Evolutionary conservation across 1,284 basidiomycete genomes (phyloP).

Genomic region (Acaromyces ingoldii): DNA sequence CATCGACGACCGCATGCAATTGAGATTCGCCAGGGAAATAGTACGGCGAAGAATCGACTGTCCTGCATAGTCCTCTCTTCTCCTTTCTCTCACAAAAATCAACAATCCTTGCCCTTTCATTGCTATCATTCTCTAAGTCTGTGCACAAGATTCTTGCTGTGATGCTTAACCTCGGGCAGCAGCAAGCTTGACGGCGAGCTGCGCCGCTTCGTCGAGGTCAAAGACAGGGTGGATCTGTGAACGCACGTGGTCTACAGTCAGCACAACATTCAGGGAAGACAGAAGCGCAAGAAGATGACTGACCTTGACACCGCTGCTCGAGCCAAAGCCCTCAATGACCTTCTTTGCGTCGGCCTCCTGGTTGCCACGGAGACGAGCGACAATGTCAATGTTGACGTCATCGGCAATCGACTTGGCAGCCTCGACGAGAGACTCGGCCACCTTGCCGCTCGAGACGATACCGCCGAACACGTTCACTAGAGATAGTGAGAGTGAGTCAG

Average conservation of each 20-base stretch:
- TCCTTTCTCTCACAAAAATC: too few relatives aligned
- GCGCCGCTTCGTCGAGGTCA: slow-evolving; percentile 4
- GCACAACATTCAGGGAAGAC: too few relatives aligned
- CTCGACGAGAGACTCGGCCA: slow-evolving; percentile 2
- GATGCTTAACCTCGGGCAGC: too few relatives aligned
- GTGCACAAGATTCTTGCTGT: too few relatives aligned
- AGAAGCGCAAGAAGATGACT: too few relatives aligned
- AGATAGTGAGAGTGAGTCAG: too few relatives aligned
- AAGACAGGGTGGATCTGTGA: slow-evolving; percentile 3
- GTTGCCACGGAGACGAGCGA: slow-evolving; percentile 7
- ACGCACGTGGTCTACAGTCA: too few relatives aligned
- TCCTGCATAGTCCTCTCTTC: not conserved
- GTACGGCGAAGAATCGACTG: slow-evolving; percentile 1
- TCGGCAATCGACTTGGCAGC: slow-evolving; percentile 6
- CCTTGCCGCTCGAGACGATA: slow-evolving; percentile 7
- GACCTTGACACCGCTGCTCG: slow-evolving; percentile 1
- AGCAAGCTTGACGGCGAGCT: slow-evolving; percentile 1
- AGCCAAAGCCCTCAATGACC: slow-evolving; percentile 2
- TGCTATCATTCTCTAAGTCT: too few relatives aligned
- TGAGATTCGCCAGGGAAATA: not conserved
- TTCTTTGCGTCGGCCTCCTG: slow-evolving; percentile 4
- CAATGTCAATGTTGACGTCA: slow-evolving; percentile 7
- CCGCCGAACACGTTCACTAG: slow-evolving; percentile 6
- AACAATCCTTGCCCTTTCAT: too few relatives aligned
- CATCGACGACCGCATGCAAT: slow-evolving; percentile 1